Percentiles rank a stretch among this genome's conserved stretches.
Evolutionary conservation across 1,284 basidiomycete species (phyloP).

Genomic region (Trametes polyzona): DNA sequence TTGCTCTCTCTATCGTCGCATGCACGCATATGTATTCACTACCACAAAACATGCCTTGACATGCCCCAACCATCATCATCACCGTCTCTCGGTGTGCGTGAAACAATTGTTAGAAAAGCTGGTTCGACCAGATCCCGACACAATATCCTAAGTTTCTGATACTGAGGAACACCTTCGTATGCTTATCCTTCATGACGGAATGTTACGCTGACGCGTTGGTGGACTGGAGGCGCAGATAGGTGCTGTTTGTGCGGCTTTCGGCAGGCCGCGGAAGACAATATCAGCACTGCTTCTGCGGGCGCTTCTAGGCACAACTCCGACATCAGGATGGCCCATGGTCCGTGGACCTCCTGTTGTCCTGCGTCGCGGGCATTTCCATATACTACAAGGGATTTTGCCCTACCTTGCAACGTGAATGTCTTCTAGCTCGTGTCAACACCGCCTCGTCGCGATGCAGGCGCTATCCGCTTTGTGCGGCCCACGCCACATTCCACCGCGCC

Average conservation of each 20-base stretch:
- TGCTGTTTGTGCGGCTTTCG: background rate
- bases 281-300: background rate
- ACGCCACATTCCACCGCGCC: background rate
- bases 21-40: slow-evolving; percentile 36
- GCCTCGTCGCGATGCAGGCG: slow-evolving; percentile 5
- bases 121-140: no score
- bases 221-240: background rate
- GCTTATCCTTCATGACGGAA: background rate
- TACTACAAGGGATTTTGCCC: slow-evolving; percentile 1
- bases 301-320: background rate
- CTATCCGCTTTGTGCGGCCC: slow-evolving; percentile 8
- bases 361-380: no score
- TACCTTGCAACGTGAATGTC: background rate
- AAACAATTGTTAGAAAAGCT: no score
- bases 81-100: slow-evolving; percentile 1
- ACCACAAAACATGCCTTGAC: slow-evolving; percentile 37
- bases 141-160: background rate
- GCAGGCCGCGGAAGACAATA: background rate
- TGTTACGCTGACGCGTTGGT: background rate
- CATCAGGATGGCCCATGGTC: background rate
- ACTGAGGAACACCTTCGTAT: no score
- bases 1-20: slow-evolving; percentile 33
- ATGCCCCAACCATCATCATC: slow-evolving; percentile 26
- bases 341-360: background rate
- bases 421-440: background rate